Base-by-base conservation (phyloP, 306 rosid genomes). In the Hippophae gyantsensis region DNA sequence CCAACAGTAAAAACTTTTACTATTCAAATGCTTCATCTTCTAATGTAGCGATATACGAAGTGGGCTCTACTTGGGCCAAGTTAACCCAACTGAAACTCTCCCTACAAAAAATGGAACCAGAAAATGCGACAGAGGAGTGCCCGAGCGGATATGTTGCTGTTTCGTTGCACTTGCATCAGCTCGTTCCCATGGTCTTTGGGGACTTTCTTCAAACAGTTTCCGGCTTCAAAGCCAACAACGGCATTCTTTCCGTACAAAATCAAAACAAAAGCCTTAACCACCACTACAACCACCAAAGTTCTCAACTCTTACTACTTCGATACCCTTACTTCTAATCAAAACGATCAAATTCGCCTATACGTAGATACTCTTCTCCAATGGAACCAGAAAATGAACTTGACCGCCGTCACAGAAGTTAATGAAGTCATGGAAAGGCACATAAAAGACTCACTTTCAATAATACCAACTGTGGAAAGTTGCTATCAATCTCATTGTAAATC, bases 371-470 rank as follows among this genome's bases (percentile, higher is more conserved):
- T 92, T 67, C 98, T 92, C 57, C 80, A 85, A 63, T 92, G 98
- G 98, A 92, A 92, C 83, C 74, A 74, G 93, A 79, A 76, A 58
- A 87, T 92, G 89, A 92, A 92, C 66, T 79, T 92, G 49, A 87
- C 95, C 0, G 89, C 98, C 0, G 84, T 92, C 23, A 78, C 72
- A 69, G 95, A 83, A 23, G 83, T 52, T 6, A 56, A 62, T 38
- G 89, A 81, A 58, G 96, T 85, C 6, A 85, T 92, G 98, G 93
- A 87, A 70, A 78, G 98, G 68, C 98, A 92, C 66, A 75, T 87
- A 11, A 96, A 87, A 75, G 98, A 83, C 61, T 92, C 95, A 27
- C 96, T 92, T 7, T 83, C 98, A 5, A 81, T 92, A 48, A 66
- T 84, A 63, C 76, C 86, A 6, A 86, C 96, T 6, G 54, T 92